Evolutionary conservation across 2,329 filamentous ascomycete species (phyloP).

Genomic region (Septoria linicola): DNA sequence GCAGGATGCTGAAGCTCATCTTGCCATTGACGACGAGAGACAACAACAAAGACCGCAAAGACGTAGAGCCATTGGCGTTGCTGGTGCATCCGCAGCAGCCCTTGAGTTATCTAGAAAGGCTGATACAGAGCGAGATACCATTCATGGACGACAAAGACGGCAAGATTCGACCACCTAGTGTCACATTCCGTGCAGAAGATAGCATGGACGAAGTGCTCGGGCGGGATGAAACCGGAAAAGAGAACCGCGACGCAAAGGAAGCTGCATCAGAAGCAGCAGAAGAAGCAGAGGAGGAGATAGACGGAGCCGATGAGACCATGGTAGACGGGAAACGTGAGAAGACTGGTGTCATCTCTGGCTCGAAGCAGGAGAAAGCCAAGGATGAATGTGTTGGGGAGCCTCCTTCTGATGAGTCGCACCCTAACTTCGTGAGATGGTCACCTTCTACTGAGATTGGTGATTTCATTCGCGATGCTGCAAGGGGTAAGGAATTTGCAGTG

Average conservation of each 20-base stretch:
- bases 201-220: slow-evolving; percentile 56
- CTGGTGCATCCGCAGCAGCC: slow-evolving; percentile 88
- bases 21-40: slow-evolving; percentile 68
- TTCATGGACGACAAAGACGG: slow-evolving; percentile 57
- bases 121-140: slow-evolving; percentile 85
- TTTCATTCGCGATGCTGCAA: slow-evolving; percentile 86
- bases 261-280: slow-evolving; percentile 35
- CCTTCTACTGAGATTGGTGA: slow-evolving; percentile 87
- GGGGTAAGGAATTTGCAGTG: slow-evolving; percentile 80
- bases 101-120: slow-evolving; percentile 80
- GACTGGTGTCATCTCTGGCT: slow-evolving; percentile 44
- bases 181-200: slow-evolving; percentile 79
- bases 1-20: slow-evolving; percentile 75
- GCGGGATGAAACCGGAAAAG: slow-evolving; percentile 14
- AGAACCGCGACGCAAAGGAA: slow-evolving; percentile 34
- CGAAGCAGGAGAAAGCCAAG: slow-evolving; percentile 31
- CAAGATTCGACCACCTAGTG: slow-evolving; percentile 67
- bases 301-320: slow-evolving; percentile 48
- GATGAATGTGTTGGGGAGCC: slow-evolving; percentile 45
- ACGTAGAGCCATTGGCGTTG: slow-evolving; percentile 79
- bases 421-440: slow-evolving; percentile 82
- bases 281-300: slow-evolving; percentile 35
- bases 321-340: slow-evolving; percentile 51
- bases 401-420: slow-evolving; percentile 42
- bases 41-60: slow-evolving; percentile 60